Evolutionary conservation across 1,284 basidiomycete species (phyloP).

Genomic region (Ustilago xerochloae): DNA sequence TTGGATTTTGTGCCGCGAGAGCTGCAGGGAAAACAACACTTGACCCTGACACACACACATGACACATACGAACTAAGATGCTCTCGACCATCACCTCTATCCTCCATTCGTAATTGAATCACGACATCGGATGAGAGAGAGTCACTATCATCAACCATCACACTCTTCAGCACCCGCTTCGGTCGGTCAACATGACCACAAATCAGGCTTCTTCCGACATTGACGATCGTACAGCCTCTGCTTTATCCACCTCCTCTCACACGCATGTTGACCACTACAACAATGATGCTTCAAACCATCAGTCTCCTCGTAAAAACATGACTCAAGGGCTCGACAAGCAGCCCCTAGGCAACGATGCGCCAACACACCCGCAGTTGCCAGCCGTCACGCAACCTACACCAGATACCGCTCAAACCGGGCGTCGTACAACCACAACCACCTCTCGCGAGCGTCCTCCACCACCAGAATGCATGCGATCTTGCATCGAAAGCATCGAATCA

Average conservation of each 20-base stretch:
- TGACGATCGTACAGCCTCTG: slow-evolving; percentile 24
- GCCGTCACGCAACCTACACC: neutral
- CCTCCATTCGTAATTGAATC: no score
- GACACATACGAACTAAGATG: no score
- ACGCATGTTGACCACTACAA: slow-evolving; percentile 31
- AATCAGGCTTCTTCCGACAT: slow-evolving; percentile 7
- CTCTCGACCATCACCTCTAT: no score
- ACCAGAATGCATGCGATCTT: slow-evolving; percentile 46
- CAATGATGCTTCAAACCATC: neutral
- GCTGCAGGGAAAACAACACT: no score
- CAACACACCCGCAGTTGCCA: neutral
- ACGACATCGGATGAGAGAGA: no score
- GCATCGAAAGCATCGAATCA: slow-evolving; percentile 37
- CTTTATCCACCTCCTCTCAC: slow-evolving; percentile 30
- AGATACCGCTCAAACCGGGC: neutral
- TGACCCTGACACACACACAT: no score
- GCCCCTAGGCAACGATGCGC: neutral
- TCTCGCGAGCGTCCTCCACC: slow-evolving; percentile 27
- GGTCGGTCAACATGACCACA: slow-evolving; percentile 16
- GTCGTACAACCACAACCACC: neutral
- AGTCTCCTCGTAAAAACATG: slow-evolving; percentile 22
- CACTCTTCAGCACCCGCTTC: no score
- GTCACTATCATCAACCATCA: no score
- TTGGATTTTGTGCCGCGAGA: neutral
- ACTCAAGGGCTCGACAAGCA: slow-evolving; percentile 1